These are phyloP conservation scores for Venturia pyrina DNA, from an alignment of 2,329 filamentous ascomycete genomes.

Conservation along the genomic window DNA sequence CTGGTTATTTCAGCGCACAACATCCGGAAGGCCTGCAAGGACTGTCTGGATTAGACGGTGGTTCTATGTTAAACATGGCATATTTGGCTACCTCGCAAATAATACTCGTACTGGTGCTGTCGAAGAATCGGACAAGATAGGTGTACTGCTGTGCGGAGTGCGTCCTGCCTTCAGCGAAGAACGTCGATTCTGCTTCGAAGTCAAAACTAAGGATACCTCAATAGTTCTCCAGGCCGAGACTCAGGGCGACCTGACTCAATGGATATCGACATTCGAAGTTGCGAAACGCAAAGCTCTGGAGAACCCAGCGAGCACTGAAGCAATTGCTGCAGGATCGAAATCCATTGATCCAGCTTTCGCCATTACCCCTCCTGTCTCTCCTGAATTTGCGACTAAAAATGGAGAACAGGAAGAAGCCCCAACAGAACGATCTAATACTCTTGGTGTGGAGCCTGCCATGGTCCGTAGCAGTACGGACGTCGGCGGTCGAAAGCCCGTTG, in stretches of 20 bases:
- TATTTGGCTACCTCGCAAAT: constrained; percentile 90
- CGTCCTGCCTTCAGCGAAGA: constrained; percentile 88
- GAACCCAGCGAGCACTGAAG: constrained; percentile 43
- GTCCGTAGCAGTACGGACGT: constrained; percentile 66
- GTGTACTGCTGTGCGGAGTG: constrained; percentile 85
- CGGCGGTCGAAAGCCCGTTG: constrained; percentile 40
- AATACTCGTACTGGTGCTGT: constrained; percentile 64
- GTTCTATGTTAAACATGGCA: constrained; percentile 93
- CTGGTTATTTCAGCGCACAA: constrained; percentile 76
- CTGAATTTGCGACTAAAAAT: constrained; percentile 79
- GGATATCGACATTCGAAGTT: constrained; percentile 86
- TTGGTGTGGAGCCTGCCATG: constrained; percentile 27
- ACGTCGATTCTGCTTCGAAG: constrained; percentile 91
- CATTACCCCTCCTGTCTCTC: constrained; percentile 76
- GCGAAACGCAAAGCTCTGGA: constrained; percentile 90
- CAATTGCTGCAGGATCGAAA: constrained; percentile 30
- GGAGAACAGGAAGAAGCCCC: constrained; percentile 51
- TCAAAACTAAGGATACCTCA: constrained; percentile 92
- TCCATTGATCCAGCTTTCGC: constrained; percentile 69
- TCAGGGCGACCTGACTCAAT: constrained; percentile 82
- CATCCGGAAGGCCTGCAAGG: constrained; percentile 79
- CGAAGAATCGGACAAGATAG: constrained; percentile 91
- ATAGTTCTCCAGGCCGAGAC: constrained; percentile 88
- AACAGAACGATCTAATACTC: constrained; percentile 53
- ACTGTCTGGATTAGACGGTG: constrained; percentile 86